Evolutionary conservation across 2,329 filamentous ascomycete species (phyloP).

Genomic region (Paracorniculantispora psalliotae): DNA sequence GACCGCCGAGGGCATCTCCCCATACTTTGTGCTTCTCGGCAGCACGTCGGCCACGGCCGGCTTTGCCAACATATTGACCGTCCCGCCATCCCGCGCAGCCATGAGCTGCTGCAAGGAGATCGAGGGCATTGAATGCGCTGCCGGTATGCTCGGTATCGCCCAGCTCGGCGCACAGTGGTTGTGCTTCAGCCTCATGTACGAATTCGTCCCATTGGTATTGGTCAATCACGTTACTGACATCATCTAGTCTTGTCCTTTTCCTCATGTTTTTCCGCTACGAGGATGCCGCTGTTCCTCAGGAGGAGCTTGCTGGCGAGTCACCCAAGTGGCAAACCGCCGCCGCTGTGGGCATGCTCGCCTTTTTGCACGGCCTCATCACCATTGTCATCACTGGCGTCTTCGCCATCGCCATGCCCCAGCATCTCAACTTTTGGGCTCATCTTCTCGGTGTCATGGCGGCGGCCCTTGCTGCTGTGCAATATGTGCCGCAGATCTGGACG

Average conservation of each 20-base stretch:
- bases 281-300: slow-evolving; percentile 45
- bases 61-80: slow-evolving; percentile 86
- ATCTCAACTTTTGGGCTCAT: slow-evolving; percentile 77
- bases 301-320: slow-evolving; percentile 44
- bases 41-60: slow-evolving; percentile 83
- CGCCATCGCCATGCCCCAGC: slow-evolving; percentile 54
- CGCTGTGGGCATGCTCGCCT: slow-evolving; percentile 64
- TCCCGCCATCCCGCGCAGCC: slow-evolving; percentile 77
- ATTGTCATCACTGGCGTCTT: slow-evolving; percentile 66
- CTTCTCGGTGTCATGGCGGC: slow-evolving; percentile 76
- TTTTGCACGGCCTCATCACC: slow-evolving; percentile 69
- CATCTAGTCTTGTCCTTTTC: slow-evolving; percentile 76
- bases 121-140: slow-evolving; percentile 74
- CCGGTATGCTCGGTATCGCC: slow-evolving; percentile 79
- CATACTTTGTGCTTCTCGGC: slow-evolving; percentile 92
- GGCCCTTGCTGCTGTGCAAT: slow-evolving; percentile 78
- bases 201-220: not conserved
- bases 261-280: slow-evolving; percentile 83
- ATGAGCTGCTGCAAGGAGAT: slow-evolving; percentile 82
- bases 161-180: slow-evolving; percentile 91
- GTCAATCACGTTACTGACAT: slow-evolving; percentile 19
- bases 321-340: slow-evolving; percentile 76
- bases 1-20: slow-evolving; percentile 90
- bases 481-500: slow-evolving; percentile 90
- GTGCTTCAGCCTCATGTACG: slow-evolving; percentile 88